These are phyloP conservation scores for Cyclotella distinguenda DNA, from an alignment of 108 stramenopile species.

Conservation along the genomic window DNA sequence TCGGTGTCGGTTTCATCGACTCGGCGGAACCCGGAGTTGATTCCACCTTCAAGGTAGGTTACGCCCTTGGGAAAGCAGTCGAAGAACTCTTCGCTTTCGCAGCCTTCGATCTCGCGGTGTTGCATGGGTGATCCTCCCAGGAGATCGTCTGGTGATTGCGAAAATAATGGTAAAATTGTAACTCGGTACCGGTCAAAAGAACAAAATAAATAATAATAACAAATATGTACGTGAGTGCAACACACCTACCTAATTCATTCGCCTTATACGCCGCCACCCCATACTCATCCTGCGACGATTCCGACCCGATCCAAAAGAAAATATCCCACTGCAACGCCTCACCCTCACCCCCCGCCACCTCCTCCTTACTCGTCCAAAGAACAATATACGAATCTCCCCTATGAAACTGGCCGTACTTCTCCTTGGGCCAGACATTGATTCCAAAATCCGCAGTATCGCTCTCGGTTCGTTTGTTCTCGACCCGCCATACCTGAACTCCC, in stretches of 20 bases:
- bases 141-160: conserved; percentile 70
- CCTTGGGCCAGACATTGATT: conserved; percentile 43
- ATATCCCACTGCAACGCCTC: conserved; percentile 57
- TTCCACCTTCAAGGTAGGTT: conserved; percentile 83
- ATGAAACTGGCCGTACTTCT: conserved; percentile 79
- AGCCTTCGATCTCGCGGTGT: conserved; percentile 86
- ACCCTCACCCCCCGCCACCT: background rate
- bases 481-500: conserved; percentile 82
- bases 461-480: conserved; percentile 67
- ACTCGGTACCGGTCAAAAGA: background rate
- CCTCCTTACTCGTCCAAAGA: conserved; percentile 55
- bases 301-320: conserved; percentile 86
- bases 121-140: conserved; percentile 85
- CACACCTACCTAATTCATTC: conserved; percentile 72
- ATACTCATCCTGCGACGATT: conserved; percentile 88
- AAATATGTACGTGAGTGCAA: background rate
- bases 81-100: conserved; percentile 72
- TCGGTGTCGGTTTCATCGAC: conserved; percentile 60
- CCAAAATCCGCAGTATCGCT: conserved; percentile 54
- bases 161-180: too few species aligned
- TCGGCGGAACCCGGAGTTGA: conserved; percentile 84
- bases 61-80: conserved; percentile 56
- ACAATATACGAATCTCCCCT: conserved; percentile 90
- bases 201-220: background rate
- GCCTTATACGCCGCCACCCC: conserved; percentile 92